A percentile compares a stretch with the other conserved stretches of the same genome.
Conservation (phyloP, 2,329 filamentous ascomycete genomes). For the Grosmannia huntii region DNA sequence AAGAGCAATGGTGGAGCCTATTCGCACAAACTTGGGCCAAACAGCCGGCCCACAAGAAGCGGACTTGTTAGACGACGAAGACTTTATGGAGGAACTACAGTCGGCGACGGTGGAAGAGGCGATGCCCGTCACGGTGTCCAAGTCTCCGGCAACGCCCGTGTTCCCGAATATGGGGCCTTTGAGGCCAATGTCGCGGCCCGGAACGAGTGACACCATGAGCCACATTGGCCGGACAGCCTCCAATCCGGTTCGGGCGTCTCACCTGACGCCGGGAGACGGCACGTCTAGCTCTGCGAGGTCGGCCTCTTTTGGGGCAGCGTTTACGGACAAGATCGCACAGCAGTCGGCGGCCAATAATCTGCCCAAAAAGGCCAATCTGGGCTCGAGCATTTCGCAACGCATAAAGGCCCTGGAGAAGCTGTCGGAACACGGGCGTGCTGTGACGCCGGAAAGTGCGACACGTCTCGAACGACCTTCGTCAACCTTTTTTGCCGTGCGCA, state of each 20-base stretch:
- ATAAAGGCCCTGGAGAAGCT: constrained; percentile 89
- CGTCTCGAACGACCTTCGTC: constrained; percentile 32
- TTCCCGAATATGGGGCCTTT: constrained; percentile 27
- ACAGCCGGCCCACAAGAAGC: constrained; percentile 22
- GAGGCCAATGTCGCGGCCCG: constrained; percentile 9
- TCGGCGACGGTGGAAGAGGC: constrained; percentile 73
- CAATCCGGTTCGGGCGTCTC: constrained; percentile 31
- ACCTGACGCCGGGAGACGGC: constrained; percentile 32
- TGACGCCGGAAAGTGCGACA: constrained; percentile 6
- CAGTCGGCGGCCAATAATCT: constrained; percentile 37
- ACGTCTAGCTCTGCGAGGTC: constrained; percentile 36
- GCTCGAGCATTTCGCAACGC: constrained; percentile 81
- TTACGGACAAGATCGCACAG: constrained; percentile 39
- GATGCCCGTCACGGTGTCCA: constrained; percentile 65
- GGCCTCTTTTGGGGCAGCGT: constrained; percentile 43
- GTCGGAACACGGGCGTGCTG: constrained; percentile 28
- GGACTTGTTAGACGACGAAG: constrained; percentile 58
- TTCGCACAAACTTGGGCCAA: constrained; percentile 33
- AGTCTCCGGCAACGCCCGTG: constrained; percentile 66
- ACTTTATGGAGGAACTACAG: constrained; percentile 73
- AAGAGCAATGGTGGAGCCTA: constrained; percentile 35
- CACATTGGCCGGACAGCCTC: constrained; percentile 35
- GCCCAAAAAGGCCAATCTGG: constrained; percentile 68
- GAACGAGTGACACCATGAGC: neutral
- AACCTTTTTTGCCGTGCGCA: constrained; percentile 48